Base-by-base conservation (phyloP, 129 eudicot species). In the Dittrichia graveolens region DNA sequence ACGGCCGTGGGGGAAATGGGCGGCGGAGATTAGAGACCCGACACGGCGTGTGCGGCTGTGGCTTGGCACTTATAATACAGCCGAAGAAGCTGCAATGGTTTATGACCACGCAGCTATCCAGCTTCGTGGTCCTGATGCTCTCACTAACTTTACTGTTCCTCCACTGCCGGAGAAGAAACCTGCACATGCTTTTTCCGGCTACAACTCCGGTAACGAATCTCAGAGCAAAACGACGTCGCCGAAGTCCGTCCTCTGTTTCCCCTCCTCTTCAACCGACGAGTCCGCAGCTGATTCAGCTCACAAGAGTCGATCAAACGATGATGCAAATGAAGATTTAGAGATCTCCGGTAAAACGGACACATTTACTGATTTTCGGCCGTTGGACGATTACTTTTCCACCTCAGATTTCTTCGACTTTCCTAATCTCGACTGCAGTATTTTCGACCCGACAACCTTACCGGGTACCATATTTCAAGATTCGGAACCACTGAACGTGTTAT, bases 1-100 rank as follows among this genome's bases (percentile, higher is more conserved):
- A 53, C 65, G 97, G 84, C 96, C 96, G 1, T 91, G 97, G 97
- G 97, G 97, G 1, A 91, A 91, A 77, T 91, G 95, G 92, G 97
- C 97, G 78, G 97, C 97, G 10, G 97, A 92, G 91, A 92, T 92
- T 14, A 63, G 97, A 58, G 97, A 92, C 66, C 97, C 97, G 10
- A 43, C 68, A 24, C 74, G 84, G 31, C 93, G 94, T 61, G 91
- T 84, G 16, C 81, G 97, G 83, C 45, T 92, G 10, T 92, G 97
- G 97, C 78, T 92, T 0, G 97, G 97, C 6, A 92, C 97, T 2
- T 91, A 80, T 53, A 82, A 91, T 3, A 91, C 97, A 5, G 97
- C 97, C 15, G 96, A 91, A 74, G 97, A 92, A 61, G 97, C 97
- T 2, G 97, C 97, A 4, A 84, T 86, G 96, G 91, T 86, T 3